Evolutionary conservation across 352 stramenopile genomes (phyloP).

Genomic region (Globisporangium middletonii): DNA sequence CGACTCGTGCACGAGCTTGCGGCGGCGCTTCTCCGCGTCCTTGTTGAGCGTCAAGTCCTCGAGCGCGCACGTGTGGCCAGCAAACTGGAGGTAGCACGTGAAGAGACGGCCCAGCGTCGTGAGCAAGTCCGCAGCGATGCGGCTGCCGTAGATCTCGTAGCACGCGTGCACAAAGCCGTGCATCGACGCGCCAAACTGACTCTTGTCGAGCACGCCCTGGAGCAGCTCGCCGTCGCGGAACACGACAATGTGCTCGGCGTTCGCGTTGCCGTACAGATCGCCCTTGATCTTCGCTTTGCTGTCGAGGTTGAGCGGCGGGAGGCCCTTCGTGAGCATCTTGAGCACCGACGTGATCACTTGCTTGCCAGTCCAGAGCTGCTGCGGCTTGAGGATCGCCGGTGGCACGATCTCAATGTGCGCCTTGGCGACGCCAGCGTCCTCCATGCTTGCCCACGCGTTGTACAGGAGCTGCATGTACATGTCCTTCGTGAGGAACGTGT

Average conservation of each 20-base stretch:
- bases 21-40: slow-evolving; percentile 89
- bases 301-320: slow-evolving; percentile 90
- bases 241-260: slow-evolving; percentile 96
- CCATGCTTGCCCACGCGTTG: slow-evolving; percentile 93
- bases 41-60: slow-evolving; percentile 97
- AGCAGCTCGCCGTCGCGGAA: slow-evolving; percentile 95
- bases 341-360: slow-evolving; percentile 98
- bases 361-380: slow-evolving; percentile 98
- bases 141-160: slow-evolving; percentile 89
- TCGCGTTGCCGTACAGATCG: slow-evolving; percentile 90
- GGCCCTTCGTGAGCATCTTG: slow-evolving; percentile 89
- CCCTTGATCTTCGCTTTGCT: slow-evolving; percentile 97
- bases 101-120: slow-evolving; percentile 90
- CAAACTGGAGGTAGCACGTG: slow-evolving; percentile 97
- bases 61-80: slow-evolving; percentile 97
- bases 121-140: slow-evolving; percentile 77
- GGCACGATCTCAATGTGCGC: slow-evolving; percentile 93
- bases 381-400: slow-evolving; percentile 97
- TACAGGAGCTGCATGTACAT: slow-evolving; percentile 98
- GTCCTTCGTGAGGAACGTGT: slow-evolving; percentile 98
- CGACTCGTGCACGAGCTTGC: slow-evolving; percentile 84
- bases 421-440: slow-evolving; percentile 84
- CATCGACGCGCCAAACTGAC: slow-evolving; percentile 96
- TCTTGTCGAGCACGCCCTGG: slow-evolving; percentile 98
- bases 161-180: slow-evolving; percentile 97